Conservation (phyloP, 2,329 filamentous ascomycete genomes). For the Fusarium armeniacum region DNA sequence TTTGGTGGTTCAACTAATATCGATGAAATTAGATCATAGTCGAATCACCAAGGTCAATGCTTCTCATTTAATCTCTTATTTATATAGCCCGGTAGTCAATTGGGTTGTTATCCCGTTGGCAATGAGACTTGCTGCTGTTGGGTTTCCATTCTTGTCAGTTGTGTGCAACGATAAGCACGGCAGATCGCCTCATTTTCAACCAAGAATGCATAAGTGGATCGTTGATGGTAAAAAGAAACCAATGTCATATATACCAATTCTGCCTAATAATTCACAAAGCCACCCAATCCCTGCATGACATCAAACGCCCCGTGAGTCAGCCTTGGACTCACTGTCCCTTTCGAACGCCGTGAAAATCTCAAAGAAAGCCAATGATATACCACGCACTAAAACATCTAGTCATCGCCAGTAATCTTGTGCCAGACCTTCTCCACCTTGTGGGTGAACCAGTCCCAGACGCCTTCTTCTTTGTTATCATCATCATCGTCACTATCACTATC, state of each 20-base stretch:
- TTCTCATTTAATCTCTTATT: no score
- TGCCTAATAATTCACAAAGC: slow-evolving; percentile 13
- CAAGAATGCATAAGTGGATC: neutral
- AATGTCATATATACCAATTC: slow-evolving; percentile 6
- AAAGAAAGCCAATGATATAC: slow-evolving; percentile 6
- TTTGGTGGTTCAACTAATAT: no score
- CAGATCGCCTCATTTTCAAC: slow-evolving; percentile 18
- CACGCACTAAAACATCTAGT: slow-evolving; percentile 13
- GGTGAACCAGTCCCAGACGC: slow-evolving; percentile 67
- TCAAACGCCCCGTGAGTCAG: slow-evolving; percentile 29
- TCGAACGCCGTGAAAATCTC: slow-evolving; percentile 31
- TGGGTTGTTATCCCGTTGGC: no score
- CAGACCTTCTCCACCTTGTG: slow-evolving; percentile 63
- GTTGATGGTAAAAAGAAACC: neutral
- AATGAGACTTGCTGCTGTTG: neutral
- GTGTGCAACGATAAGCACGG: slow-evolving; percentile 3
- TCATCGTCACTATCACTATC: slow-evolving; percentile 43
- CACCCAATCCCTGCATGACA: slow-evolving; percentile 3
- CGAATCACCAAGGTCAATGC: neutral
- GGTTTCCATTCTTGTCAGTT: neutral
- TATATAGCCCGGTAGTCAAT: no score
- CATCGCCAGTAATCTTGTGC: slow-evolving; percentile 59
- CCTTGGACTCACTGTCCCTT: slow-evolving; percentile 14
- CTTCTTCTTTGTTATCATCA: slow-evolving; percentile 52
- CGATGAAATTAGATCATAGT: neutral